A percentile compares a stretch with the other conserved stretches of the same genome.
Conservation (phyloP, 306 rosid genomes). For the Sesbania bispinosa region DNA sequence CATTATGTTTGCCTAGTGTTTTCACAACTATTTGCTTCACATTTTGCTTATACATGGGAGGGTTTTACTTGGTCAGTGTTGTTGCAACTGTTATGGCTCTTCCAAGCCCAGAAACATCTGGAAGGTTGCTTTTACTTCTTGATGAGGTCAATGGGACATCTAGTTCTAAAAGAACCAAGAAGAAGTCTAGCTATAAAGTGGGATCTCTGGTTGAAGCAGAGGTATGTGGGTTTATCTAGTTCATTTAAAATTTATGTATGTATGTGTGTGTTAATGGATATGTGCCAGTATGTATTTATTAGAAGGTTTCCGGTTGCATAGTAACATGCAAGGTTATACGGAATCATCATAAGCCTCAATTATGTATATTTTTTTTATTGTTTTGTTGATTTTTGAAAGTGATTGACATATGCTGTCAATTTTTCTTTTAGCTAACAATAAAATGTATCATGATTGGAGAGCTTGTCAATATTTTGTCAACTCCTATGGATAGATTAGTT, state of each 20-base stretch:
- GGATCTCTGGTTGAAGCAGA: conserved; percentile 93
- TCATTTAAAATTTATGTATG: neutral
- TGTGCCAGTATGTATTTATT: neutral
- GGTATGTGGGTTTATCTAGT: conserved; percentile 45
- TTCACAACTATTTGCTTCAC: neutral
- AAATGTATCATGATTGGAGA: neutral
- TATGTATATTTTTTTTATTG: neutral
- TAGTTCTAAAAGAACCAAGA: conserved; percentile 72
- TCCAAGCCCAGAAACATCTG: conserved; percentile 69
- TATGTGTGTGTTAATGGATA: neutral
- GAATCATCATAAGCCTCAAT: neutral
- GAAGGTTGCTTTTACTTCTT: conserved; percentile 73
- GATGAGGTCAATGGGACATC: conserved; percentile 51
- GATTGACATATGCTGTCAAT: neutral
- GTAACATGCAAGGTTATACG: neutral
- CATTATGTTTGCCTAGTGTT: neutral
- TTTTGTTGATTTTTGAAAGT: neutral
- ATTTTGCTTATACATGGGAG: conserved; percentile 3
- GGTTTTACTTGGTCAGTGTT: conserved; percentile 56
- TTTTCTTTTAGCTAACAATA: neutral
- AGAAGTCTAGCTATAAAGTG: conserved; percentile 62
- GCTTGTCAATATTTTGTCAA: neutral
- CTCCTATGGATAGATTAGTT: neutral
- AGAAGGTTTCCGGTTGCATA: neutral
- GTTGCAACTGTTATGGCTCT: conserved; percentile 70